Conservation (phyloP, 164 flowering plant genomes). For the Chimonanthus praecox region DNA sequence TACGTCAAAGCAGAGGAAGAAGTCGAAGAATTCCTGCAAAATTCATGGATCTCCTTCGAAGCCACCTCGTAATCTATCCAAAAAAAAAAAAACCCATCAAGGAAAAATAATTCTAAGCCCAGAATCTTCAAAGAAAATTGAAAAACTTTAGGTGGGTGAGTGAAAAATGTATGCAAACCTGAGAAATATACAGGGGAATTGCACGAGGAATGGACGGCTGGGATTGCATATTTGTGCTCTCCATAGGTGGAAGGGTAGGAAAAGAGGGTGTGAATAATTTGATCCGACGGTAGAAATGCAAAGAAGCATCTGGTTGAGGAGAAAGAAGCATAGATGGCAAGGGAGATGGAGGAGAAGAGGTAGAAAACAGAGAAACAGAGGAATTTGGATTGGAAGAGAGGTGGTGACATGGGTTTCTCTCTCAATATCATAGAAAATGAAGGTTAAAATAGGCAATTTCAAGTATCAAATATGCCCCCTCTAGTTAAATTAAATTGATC, state of each 20-base stretch:
- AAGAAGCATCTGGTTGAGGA: constrained; percentile 62
- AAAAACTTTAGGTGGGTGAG: neutral
- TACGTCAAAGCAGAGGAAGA: constrained; percentile 34
- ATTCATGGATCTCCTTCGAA: constrained; percentile 45
- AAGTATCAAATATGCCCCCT: neutral
- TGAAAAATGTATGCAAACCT: constrained; percentile 26
- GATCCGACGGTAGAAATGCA: constrained; percentile 67
- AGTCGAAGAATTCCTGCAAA: constrained; percentile 30
- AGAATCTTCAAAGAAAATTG: neutral
- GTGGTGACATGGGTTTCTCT: constrained; percentile 19
- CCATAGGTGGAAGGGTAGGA: constrained; percentile 78
- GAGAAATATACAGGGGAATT: constrained; percentile 68
- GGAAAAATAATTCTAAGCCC: constrained; percentile 2
- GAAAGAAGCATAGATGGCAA: constrained; percentile 55
- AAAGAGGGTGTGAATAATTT: constrained; percentile 62
- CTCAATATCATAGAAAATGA: neutral
- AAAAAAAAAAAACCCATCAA: constrained; percentile 15
- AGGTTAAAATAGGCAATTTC: neutral
- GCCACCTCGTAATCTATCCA: constrained; percentile 58
- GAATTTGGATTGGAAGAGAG: constrained; percentile 70
- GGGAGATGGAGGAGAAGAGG: constrained; percentile 52
- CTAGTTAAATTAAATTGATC: neutral
- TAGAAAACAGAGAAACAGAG: constrained; percentile 69
- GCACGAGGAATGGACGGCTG: constrained; percentile 69
- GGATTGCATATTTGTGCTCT: constrained; percentile 74